phyloP scores from a whole-genome alignment of 768 basidiomycete species.

The Lactarius deliciosus region DNA sequence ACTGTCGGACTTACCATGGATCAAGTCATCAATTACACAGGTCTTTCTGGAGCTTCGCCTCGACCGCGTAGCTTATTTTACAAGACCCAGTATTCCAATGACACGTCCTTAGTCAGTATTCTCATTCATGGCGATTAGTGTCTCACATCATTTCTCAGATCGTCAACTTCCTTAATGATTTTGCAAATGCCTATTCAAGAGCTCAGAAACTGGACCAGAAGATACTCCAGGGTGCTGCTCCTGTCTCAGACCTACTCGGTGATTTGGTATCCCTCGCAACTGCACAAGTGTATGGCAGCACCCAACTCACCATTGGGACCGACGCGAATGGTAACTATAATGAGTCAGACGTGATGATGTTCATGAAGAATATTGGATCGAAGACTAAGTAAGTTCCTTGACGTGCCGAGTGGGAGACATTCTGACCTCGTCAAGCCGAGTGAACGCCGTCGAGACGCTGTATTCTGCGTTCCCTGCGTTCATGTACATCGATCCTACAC shows the following conservation, averaged over 20 bases:
- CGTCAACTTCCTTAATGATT: constrained; percentile 47
- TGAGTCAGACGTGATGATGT: constrained; percentile 49
- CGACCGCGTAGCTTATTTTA: neutral
- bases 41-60: neutral
- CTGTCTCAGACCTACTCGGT: constrained; percentile 52
- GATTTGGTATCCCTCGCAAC: constrained; percentile 52
- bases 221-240: constrained; percentile 47
- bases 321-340: constrained; percentile 50
- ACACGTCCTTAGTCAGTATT: constrained; percentile 6
- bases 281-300: constrained; percentile 52
- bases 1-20: neutral
- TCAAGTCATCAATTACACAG: neutral
- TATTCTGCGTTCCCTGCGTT: constrained; percentile 51
- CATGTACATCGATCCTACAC: constrained; percentile 52
- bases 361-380: constrained; percentile 42
- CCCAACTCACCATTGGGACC: constrained; percentile 56
- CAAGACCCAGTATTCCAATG: neutral
- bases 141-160: constrained; percentile 35
- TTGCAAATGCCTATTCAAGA: constrained; percentile 42
- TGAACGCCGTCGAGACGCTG: constrained; percentile 56
- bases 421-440: constrained; percentile 25
- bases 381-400: constrained; percentile 39
- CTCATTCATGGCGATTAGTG: neutral
- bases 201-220: constrained; percentile 49
- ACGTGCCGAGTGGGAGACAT: neutral